Conservation (phyloP, 345 rosid genomes). For the Passiflora organensis region DNA sequence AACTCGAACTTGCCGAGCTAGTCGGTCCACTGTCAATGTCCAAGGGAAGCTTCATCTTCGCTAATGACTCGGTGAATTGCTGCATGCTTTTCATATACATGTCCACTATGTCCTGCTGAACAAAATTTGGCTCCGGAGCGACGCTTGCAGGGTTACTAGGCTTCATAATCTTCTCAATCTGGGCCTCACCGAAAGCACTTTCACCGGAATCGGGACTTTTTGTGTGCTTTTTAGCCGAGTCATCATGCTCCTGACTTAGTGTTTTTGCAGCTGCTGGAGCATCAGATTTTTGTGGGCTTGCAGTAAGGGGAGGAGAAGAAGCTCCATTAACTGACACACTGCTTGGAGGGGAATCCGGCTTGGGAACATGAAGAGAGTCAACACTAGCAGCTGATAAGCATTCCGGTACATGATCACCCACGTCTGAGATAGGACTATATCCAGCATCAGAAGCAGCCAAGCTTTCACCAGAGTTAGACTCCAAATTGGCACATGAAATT, state of each 20-base stretch:
- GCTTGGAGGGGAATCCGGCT: conserved; percentile 75
- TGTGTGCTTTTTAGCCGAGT: conserved; percentile 37
- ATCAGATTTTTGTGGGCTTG: conserved; percentile 54
- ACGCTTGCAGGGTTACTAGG: conserved; percentile 49
- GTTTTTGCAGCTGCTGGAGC: conserved; percentile 23
- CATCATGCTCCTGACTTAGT: conserved; percentile 37
- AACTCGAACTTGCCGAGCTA: conserved; percentile 76
- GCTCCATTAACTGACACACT: conserved; percentile 71
- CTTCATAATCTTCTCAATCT: conserved; percentile 34
- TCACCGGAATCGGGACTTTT: conserved; percentile 29
- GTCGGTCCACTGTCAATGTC: conserved; percentile 66
- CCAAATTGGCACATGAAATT: conserved; percentile 49
- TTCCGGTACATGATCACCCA: conserved; percentile 37
- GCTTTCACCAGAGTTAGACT: conserved; percentile 64
- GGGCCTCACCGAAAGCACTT: conserved; percentile 45
- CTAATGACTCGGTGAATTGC: conserved; percentile 96
- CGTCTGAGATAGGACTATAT: conserved; percentile 42
- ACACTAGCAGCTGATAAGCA: conserved; percentile 39
- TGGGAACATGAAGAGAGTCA: conserved; percentile 45
- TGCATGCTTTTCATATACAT: conserved; percentile 99
- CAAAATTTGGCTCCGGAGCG: conserved; percentile 71
- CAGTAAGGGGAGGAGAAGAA: conserved; percentile 63
- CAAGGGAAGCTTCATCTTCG: conserved; percentile 97
- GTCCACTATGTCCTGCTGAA: conserved; percentile 93
- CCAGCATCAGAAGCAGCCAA: conserved; percentile 54